phyloP scores from a whole-genome alignment of 2,329 filamentous ascomycete species.

The Alternaria metachromatica region DNA sequence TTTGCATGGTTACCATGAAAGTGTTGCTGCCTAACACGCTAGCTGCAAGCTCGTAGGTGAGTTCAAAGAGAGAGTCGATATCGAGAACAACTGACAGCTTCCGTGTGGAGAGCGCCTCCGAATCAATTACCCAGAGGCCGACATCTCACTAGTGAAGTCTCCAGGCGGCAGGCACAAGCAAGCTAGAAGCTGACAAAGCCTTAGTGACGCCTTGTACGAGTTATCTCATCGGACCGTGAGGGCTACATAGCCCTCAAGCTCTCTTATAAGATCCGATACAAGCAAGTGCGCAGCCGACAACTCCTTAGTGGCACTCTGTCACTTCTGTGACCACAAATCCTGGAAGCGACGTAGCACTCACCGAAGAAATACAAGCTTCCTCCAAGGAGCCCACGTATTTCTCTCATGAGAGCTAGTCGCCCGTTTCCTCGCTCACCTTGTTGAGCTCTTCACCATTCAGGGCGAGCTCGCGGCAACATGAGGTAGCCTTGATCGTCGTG shows the following conservation, averaged over 20 bases:
- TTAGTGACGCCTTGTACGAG: rapidly evolving
- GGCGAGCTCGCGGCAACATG: slow-evolving; percentile 10
- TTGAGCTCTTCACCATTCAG: slow-evolving; percentile 20
- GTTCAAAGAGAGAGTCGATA: no score
- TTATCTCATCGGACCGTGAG: not conserved
- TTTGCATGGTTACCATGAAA: no score
- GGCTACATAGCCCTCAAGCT: not conserved
- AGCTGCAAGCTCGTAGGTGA: no score
- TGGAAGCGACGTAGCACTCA: not conserved
- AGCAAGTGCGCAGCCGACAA: not conserved
- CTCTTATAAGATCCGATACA: not conserved
- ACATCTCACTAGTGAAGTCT: not conserved
- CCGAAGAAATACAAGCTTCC: not conserved
- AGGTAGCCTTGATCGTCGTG: slow-evolving; percentile 32
- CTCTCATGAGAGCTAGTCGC: no score
- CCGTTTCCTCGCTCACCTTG: not conserved
- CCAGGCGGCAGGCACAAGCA: not conserved
- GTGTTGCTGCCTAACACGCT: no score
- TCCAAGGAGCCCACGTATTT: not conserved
- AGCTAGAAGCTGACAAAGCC: not conserved
- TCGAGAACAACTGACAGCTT: no score
- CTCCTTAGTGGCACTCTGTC: not conserved
- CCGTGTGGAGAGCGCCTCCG: no score
- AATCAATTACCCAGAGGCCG: not conserved
- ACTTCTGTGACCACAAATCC: not conserved